phyloP scores from a whole-genome alignment of 371 early-diverging fungal genomes.

The Apophysomyces variabilis region DNA sequence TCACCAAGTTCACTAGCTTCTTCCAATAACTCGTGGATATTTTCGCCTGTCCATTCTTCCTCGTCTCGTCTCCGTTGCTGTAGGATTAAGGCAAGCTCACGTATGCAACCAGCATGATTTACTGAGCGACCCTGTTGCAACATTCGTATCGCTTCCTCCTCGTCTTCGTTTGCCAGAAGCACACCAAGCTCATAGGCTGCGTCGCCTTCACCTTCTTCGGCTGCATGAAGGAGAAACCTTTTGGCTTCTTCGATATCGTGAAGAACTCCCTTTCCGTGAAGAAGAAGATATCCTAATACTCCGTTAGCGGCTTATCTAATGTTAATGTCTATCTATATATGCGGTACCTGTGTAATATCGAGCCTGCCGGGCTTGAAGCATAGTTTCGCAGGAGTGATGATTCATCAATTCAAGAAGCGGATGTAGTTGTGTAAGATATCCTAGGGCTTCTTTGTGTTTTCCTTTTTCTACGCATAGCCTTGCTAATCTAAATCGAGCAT shows the following conservation, averaged over 20 bases:
- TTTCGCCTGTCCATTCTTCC: constrained; percentile 18
- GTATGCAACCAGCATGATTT: constrained; percentile 28
- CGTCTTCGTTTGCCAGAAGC: constrained; percentile 16
- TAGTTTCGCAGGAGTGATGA: constrained; percentile 19
- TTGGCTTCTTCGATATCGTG: constrained; percentile 13
- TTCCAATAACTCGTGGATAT: constrained; percentile 23
- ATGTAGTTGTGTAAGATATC: constrained; percentile 7
- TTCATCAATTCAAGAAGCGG: constrained; percentile 14
- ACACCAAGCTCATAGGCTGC: constrained; percentile 28
- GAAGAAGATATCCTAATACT: constrained; percentile 23
- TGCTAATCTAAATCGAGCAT: constrained; percentile 26
- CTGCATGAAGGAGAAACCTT: constrained; percentile 21
- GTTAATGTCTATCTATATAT: neutral
- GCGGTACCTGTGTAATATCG: constrained; percentile 24
- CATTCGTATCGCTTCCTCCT: constrained; percentile 18
- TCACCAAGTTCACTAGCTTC: constrained; percentile 26
- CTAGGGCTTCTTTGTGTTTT: constrained; percentile 17
- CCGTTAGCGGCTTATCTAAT: neutral
- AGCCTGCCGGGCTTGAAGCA: constrained; percentile 23
- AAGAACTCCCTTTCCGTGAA: constrained; percentile 11
- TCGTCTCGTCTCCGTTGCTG: constrained; percentile 20
- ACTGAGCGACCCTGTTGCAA: constrained; percentile 21
- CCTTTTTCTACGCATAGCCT: constrained; percentile 15
- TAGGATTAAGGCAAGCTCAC: constrained; percentile 26
- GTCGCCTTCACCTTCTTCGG: constrained; percentile 20